These are phyloP conservation scores for Neobulgaria alba DNA, from an alignment of 2,329 filamentous ascomycete species.

Conservation along the genomic window DNA sequence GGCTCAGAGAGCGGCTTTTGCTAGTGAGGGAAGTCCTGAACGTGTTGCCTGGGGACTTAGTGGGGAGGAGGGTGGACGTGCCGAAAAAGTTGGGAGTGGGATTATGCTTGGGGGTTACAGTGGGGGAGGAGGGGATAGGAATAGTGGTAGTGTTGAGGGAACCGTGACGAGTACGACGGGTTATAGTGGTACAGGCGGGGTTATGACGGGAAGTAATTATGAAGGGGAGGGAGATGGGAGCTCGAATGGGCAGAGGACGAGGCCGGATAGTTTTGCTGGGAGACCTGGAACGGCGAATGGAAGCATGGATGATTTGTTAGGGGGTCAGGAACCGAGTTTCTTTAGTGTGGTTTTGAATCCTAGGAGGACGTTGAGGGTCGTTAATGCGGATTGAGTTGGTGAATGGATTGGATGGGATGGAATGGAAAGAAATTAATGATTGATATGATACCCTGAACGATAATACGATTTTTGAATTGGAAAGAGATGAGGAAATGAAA, in stretches of 20 bases:
- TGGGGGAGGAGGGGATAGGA: slow-evolving; percentile 1
- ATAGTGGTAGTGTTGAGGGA: slow-evolving; percentile 15
- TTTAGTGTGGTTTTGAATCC: slow-evolving; percentile 62
- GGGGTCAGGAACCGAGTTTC: slow-evolving; percentile 60
- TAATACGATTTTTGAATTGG: not conserved
- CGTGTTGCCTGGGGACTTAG: not conserved
- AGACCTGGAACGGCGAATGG: slow-evolving; percentile 30
- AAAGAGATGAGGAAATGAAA: not conserved
- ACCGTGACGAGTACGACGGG: slow-evolving; percentile 16
- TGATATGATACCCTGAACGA: not conserved
- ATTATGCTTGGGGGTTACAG: slow-evolving; percentile 1
- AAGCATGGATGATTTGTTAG: slow-evolving; percentile 46
- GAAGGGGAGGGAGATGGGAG: slow-evolving; percentile 25
- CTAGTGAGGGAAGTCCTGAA: slow-evolving; percentile 29
- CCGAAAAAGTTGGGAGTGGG: not conserved
- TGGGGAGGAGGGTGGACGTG: not conserved
- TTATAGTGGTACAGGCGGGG: not conserved
- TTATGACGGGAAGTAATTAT: slow-evolving; percentile 9
- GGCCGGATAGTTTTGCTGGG: slow-evolving; percentile 11
- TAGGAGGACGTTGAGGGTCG: slow-evolving; percentile 58
- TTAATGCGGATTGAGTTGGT: slow-evolving; percentile 36
- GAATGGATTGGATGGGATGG: not conserved
- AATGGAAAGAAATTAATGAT: not conserved
- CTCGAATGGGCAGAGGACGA: slow-evolving; percentile 17
- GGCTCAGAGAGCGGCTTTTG: slow-evolving; percentile 47